Evolutionary conservation across 1,284 basidiomycete species (phyloP), one percentile per base, ranked within the genome.

Genomic region (Pseudozyma thailandica): DNA sequence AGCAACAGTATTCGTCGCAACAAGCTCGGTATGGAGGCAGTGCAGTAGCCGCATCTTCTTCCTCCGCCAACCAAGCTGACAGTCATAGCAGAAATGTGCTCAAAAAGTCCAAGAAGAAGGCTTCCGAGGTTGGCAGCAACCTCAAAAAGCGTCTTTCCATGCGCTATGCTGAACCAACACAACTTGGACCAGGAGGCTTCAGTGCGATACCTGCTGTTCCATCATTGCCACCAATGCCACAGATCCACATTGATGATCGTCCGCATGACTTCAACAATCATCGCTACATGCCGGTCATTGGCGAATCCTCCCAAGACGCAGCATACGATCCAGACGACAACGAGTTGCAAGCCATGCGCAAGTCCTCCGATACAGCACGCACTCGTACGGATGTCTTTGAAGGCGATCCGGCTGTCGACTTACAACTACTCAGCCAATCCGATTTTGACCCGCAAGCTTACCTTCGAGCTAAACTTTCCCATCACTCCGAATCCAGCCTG

Each of bases 91-190:
- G 30, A 12, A 49, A 50, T 2, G 54, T 61, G 12, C 50, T 74
- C 41, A 75, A 69, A 43, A 68, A 72, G 45, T 62, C 65, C 41
- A 71, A 58, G 21, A 66, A 72, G 26, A 74, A 79, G 30, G 74
- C 75, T 8, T 66, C 62, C 23, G 59, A 77, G n/a, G 78, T 79
- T 12, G 78, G 75, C 38, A 72, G 55, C 57, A 82, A 80, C 30
- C 72, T 82, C 50, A 80, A 80, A 28, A 81, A 81, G 55, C 68
- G 80, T 18, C 66, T 82, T 15, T 80, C 78, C 25, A 80, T 78
- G 77, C 72, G 80, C n/a, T 82, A 82, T 63, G 76, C 76, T 21
- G 75, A 79, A 50, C 76, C 76, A 1, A 78, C 76, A 2, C 57
- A 68, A 13, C 42, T 78, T 15, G 79, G 72, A 18, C 72, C 78